Conservation (phyloP, 1,284 basidiomycete genomes). For the Ustilago cynodontis region DNA sequence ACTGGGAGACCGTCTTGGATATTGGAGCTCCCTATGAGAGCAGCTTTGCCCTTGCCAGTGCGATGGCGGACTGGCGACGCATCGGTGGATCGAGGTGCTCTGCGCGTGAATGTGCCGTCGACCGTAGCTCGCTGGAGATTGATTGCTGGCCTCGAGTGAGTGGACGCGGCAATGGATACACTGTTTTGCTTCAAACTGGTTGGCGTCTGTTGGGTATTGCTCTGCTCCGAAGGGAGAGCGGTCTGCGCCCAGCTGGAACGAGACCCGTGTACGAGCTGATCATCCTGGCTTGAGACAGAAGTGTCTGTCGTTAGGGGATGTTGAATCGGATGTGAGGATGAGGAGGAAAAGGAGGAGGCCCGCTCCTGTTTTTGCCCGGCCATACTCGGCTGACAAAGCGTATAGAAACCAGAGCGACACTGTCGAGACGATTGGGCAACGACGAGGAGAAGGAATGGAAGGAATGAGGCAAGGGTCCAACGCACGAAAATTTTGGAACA, state of each 20-base stretch:
- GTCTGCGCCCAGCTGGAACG: neutral
- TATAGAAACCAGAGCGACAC: too few relatives aligned
- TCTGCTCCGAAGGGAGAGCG: neutral
- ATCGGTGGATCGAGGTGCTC: neutral
- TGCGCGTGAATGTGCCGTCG: neutral
- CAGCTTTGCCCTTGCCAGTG: slow-evolving; percentile 20
- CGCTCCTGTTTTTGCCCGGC: neutral
- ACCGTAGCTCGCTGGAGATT: neutral
- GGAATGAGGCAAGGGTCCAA: neutral
- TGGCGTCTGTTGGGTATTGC: neutral
- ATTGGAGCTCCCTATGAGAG: neutral
- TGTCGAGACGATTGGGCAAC: too few relatives aligned
- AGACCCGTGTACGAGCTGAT: neutral
- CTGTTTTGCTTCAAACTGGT: neutral
- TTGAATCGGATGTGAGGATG: neutral
- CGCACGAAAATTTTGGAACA: neutral
- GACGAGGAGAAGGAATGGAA: too few relatives aligned
- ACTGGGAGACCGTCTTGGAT: neutral
- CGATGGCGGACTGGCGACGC: slow-evolving; percentile 36
- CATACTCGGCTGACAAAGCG: too few relatives aligned
- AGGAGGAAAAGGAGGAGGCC: slow-evolving; percentile 4
- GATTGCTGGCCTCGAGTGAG: neutral
- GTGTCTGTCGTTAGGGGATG: neutral
- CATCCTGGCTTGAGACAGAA: neutral
- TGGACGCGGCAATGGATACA: neutral